Conservation (phyloP, 2,329 filamentous ascomycete genomes). For the Verruconis gallopava region DNA sequence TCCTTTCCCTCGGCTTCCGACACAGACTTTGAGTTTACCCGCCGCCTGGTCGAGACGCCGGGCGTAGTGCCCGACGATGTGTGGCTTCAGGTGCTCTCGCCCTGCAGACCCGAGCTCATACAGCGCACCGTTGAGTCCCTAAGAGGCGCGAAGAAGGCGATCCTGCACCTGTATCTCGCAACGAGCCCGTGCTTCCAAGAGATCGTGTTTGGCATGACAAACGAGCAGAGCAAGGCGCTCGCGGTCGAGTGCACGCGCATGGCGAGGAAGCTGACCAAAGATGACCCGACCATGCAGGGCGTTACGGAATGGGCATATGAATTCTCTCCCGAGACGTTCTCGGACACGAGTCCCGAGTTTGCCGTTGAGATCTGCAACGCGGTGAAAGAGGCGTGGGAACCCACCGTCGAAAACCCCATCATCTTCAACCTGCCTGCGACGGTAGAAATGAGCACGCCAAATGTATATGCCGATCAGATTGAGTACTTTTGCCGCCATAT, state of each 20-base stretch:
- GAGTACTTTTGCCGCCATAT: slow-evolving; percentile 90
- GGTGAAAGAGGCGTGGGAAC: slow-evolving; percentile 87
- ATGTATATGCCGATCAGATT: slow-evolving; percentile 90
- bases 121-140: slow-evolving; percentile 78
- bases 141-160: slow-evolving; percentile 79
- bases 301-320: slow-evolving; percentile 65
- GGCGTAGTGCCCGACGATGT: slow-evolving; percentile 79
- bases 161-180: slow-evolving; percentile 90
- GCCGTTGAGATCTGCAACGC: slow-evolving; percentile 76
- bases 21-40: slow-evolving; percentile 92
- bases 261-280: slow-evolving; percentile 81
- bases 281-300: slow-evolving; percentile 39
- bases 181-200: slow-evolving; percentile 91
- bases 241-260: slow-evolving; percentile 78
- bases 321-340: slow-evolving; percentile 81
- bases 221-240: slow-evolving; percentile 68
- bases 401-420: slow-evolving; percentile 63
- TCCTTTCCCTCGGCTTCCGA: slow-evolving; percentile 91
- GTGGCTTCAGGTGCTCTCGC: slow-evolving; percentile 80
- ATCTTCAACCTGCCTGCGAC: slow-evolving; percentile 97
- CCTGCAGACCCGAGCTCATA: slow-evolving; percentile 86
- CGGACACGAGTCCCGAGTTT: slow-evolving; percentile 76
- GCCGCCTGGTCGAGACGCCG: slow-evolving; percentile 72
- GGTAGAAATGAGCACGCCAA: slow-evolving; percentile 88
- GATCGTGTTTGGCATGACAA: slow-evolving; percentile 77